Evolutionary conservation across 176 grass and related monocot species (phyloP).

Genomic region (barley (Hordeum vulgare)): MorexV3_pseudomolecules_assembly NC_058524.1:617108196-617108695

Average conservation of each 20-base stretch:
- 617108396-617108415: background rate
- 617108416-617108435: background rate
- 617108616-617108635: background rate
- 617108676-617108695: background rate
- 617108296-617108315: too few species aligned
- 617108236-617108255: background rate
- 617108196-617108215: background rate
- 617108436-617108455: background rate
- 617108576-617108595: slow-evolving; percentile 20
- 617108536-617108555: slow-evolving; percentile 13
- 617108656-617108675: background rate
- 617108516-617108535: background rate
- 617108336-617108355: background rate
- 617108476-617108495: background rate
- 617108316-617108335: too few species aligned
- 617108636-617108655: slow-evolving; percentile 8
- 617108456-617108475: slow-evolving; percentile 17
- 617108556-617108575: background rate
- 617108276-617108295: background rate
- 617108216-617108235: background rate
- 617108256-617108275: background rate
- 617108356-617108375: background rate
- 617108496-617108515: background rate
- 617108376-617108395: background rate
- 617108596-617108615: slow-evolving; percentile 5